Evolutionary conservation across 1,284 basidiomycete species (phyloP).

Genomic region (Mycosarcoma mackinlayi): DNA sequence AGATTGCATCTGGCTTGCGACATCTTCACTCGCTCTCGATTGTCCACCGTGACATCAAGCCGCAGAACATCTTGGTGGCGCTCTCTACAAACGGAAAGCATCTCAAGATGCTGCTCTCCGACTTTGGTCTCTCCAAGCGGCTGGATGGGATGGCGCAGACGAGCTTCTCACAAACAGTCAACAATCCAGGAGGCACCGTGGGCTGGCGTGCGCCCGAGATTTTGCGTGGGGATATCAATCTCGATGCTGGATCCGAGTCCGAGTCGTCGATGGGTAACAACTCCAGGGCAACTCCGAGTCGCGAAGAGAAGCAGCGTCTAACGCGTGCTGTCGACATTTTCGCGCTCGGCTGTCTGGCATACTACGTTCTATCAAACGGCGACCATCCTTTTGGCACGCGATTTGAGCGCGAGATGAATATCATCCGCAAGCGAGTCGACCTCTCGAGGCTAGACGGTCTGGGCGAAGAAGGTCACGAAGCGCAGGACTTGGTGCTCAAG

Average conservation of each 20-base stretch:
- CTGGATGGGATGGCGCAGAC: constrained; percentile 64
- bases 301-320: constrained; percentile 52
- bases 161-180: constrained; percentile 65
- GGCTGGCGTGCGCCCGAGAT: constrained; percentile 68
- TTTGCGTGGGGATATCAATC: constrained; percentile 55
- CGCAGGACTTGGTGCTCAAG: constrained; percentile 60
- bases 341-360: constrained; percentile 65
- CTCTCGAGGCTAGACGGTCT: constrained; percentile 54
- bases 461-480: constrained; percentile 65
- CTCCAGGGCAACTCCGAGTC: constrained; percentile 10
- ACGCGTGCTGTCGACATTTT: constrained; percentile 67
- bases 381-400: constrained; percentile 65
- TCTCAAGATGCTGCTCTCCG: constrained; percentile 66
- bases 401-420: constrained; percentile 67
- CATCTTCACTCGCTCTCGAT: constrained; percentile 95
- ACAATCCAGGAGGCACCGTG: constrained; percentile 65
- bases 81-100: constrained; percentile 47
- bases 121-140: constrained; percentile 66
- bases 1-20: constrained; percentile 86
- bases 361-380: constrained; percentile 65
- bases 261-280: constrained; percentile 52
- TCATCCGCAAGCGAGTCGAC: constrained; percentile 56
- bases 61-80: constrained; percentile 92
- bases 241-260: constrained; percentile 54
- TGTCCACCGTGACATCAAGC: constrained; percentile 97